Conservation (phyloP, 148 eudicot genomes). For the Rhododendron molle region DNA sequence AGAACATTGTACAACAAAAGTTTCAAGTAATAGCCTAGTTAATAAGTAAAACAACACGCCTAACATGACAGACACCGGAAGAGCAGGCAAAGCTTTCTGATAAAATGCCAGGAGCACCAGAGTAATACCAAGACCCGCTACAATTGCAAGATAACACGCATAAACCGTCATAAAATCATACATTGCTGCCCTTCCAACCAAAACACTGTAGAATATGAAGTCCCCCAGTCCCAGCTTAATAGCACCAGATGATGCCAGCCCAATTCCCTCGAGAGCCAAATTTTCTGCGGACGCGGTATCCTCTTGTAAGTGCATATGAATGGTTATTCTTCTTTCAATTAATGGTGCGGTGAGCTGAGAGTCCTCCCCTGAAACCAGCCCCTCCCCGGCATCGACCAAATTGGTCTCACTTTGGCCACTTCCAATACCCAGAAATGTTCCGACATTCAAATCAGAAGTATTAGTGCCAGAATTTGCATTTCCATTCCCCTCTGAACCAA, state of each 20-base stretch:
- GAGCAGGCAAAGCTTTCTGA: slow-evolving; percentile 94
- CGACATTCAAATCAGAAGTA: slow-evolving; percentile 9
- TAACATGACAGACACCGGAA: slow-evolving; percentile 82
- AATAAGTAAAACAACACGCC: slow-evolving; percentile 84
- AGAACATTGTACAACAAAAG: slow-evolving; percentile 78
- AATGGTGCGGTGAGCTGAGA: slow-evolving; percentile 56
- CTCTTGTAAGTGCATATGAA: slow-evolving; percentile 25
- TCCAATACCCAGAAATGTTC: slow-evolving; percentile 15
- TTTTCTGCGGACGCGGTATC: slow-evolving; percentile 32
- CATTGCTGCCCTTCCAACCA: slow-evolving; percentile 98
- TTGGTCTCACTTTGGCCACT: slow-evolving; percentile 26
- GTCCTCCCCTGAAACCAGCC: slow-evolving; percentile 24
- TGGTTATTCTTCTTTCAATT: slow-evolving; percentile 44
- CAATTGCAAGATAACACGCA: slow-evolving; percentile 87
- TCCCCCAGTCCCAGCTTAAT: slow-evolving; percentile 90
- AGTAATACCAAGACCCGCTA: slow-evolving; percentile 90
- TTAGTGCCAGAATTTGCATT: slow-evolving; percentile 10
- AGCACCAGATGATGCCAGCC: slow-evolving; percentile 83
- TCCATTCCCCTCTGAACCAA: slow-evolving; percentile 17
- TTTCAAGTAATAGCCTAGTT: slow-evolving; percentile 78
- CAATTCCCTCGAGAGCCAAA: slow-evolving; percentile 79
- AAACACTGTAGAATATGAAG: slow-evolving; percentile 90
- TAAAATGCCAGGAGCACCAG: slow-evolving; percentile 71
- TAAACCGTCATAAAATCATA: slow-evolving; percentile 91
- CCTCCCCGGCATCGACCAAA: slow-evolving; percentile 45